Conservation (phyloP, 345 rosid species). For the Microthlaspi erraticum region DNA sequence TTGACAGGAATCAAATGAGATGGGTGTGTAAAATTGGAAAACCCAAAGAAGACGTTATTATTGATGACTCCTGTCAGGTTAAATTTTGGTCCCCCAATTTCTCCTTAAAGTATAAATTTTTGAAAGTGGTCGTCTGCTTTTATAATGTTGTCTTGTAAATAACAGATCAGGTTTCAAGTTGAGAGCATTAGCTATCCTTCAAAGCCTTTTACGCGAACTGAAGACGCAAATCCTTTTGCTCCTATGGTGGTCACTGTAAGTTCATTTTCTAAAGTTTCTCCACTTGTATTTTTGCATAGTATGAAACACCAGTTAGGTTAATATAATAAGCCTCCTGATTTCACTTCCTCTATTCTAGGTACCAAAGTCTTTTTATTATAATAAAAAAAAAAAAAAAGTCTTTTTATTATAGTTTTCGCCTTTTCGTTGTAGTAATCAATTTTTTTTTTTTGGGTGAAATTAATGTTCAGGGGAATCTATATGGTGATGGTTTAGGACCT, state of each 20-base stretch:
- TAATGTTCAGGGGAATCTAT: constrained; percentile 69
- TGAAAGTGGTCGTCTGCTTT: background rate
- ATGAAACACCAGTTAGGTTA: background rate
- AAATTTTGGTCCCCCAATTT: constrained; percentile 2
- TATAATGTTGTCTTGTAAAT: constrained; percentile 35
- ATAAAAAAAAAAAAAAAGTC: background rate
- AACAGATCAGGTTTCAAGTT: constrained; percentile 77
- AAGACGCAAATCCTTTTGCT: constrained; percentile 76
- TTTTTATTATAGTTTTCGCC: background rate
- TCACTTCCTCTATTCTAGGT: background rate
- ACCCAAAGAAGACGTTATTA: constrained; percentile 37
- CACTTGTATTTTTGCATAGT: background rate
- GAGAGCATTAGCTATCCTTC: constrained; percentile 60
- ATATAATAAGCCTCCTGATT: background rate
- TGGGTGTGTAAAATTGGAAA: constrained; percentile 75
- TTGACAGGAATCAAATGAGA: constrained; percentile 62
- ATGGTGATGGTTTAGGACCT: constrained; percentile 80
- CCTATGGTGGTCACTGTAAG: constrained; percentile 89
- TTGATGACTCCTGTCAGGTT: constrained; percentile 74
- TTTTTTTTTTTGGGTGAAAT: constrained; percentile 3
- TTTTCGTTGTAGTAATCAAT: background rate
- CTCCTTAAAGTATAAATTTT: background rate
- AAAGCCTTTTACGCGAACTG: constrained; percentile 65
- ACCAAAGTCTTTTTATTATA: background rate
- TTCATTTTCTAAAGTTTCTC: constrained; percentile 15